These are phyloP conservation scores for Echria macrotheca DNA, from an alignment of 495 filamentous ascomycete genomes.

Conservation along the genomic window DNA sequence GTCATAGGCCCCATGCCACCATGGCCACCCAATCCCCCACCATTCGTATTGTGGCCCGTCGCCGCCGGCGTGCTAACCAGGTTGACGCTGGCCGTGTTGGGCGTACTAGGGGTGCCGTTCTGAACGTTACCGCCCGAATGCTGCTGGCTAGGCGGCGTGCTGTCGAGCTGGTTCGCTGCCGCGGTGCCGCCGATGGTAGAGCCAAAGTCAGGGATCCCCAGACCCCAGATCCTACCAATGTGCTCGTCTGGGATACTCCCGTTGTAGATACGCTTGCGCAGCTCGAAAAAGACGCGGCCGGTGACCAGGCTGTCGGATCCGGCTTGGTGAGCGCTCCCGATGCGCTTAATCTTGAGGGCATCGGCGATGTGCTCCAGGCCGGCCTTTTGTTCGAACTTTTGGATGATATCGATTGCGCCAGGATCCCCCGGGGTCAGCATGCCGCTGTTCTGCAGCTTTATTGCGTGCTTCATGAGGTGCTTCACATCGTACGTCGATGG, in stretches of 20 bases:
- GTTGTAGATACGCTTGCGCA: conserved; percentile 78
- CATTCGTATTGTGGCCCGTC: conserved; percentile 48
- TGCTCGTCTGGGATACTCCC: conserved; percentile 73
- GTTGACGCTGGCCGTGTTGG: conserved; percentile 51
- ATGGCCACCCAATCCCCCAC: too few species aligned
- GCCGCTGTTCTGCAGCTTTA: conserved; percentile 58
- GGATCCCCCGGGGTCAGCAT: conserved; percentile 60
- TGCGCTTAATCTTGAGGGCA: conserved; percentile 77
- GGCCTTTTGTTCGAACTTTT: conserved; percentile 76
- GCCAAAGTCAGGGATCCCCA: conserved; percentile 53
- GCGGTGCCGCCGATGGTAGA: conserved; percentile 34
- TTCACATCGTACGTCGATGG: conserved; percentile 93
- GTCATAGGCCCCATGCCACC: too few species aligned
- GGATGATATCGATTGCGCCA: conserved; percentile 60
- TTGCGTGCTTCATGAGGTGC: conserved; percentile 78
- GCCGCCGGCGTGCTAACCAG: conserved; percentile 56
- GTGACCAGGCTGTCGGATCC: conserved; percentile 89
- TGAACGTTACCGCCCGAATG: conserved; percentile 44
- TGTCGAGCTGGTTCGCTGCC: conserved; percentile 18
- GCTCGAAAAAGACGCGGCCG: conserved; percentile 86
- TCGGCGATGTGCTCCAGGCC: conserved; percentile 92
- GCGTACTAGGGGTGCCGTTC: conserved; percentile 65
- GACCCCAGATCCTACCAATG: conserved; percentile 81
- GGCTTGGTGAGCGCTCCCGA: conserved; percentile 82
- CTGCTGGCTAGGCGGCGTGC: conserved; percentile 32